Conservation (phyloP, 116 monocot species). For the Posidonia oceanica region DNA sequence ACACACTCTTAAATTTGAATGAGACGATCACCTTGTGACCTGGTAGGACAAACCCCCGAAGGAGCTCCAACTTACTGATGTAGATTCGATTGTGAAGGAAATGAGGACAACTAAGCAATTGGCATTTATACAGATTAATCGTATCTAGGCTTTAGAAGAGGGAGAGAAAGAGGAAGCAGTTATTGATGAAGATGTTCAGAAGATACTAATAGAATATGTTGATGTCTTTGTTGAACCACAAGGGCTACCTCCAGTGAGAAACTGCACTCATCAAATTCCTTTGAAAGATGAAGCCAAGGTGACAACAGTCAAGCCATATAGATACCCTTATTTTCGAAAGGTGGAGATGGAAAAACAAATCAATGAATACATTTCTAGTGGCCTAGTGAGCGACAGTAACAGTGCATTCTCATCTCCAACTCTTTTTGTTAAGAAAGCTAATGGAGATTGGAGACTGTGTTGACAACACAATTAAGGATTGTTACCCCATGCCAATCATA, state of each 20-base stretch:
- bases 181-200: too few relatives aligned
- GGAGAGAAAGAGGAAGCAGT: too few relatives aligned
- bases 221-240: too few relatives aligned
- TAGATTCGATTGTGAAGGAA: not conserved
- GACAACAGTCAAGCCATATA: not conserved
- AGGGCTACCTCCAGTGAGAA: too few relatives aligned
- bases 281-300: too few relatives aligned
- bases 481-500: not conserved
- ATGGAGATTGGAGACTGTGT: not conserved
- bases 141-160: too few relatives aligned
- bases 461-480: not conserved
- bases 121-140: not conserved
- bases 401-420: not conserved
- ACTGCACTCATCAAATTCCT: too few relatives aligned
- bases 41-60: not conserved
- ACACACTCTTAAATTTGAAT: not conserved
- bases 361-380: not conserved
- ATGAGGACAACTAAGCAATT: not conserved
- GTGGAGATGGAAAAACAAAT: not conserved
- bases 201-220: too few relatives aligned
- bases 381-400: not conserved
- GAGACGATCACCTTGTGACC: not conserved
- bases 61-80: not conserved
- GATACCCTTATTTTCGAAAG: not conserved
- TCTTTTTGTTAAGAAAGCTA: not conserved